These are phyloP conservation scores for Eucalyptus pumila DNA, from an alignment of 345 rosid genomes.

Conservation along the genomic window DNA sequence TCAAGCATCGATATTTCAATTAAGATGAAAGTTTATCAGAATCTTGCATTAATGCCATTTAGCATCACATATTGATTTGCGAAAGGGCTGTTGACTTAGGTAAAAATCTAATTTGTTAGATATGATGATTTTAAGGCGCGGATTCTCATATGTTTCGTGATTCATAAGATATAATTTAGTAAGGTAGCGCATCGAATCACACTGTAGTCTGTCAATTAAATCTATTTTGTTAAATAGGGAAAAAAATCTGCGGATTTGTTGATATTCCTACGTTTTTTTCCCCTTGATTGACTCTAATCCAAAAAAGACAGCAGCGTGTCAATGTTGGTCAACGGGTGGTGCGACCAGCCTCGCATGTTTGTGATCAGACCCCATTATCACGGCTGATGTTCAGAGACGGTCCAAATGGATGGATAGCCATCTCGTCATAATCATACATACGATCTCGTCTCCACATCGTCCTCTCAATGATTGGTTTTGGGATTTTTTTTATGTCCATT, in stretches of 20 bases:
- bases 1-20: neutral
- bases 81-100: neutral
- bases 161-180: neutral
- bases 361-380: neutral
- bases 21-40: neutral
- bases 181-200: fast-evolving
- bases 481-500: neutral
- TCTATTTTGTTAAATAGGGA: neutral
- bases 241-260: neutral
- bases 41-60: neutral
- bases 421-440: neutral
- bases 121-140: neutral
- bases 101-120: neutral
- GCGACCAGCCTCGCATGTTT: neutral
- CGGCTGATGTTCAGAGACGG: neutral
- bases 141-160: neutral
- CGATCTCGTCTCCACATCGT: neutral
- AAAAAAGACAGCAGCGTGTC: neutral
- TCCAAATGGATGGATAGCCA: neutral
- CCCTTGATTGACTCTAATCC: neutral
- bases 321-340: neutral
- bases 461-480: neutral
- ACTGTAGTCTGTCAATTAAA: neutral
- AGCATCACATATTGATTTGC: neutral
- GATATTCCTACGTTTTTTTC: neutral